Base-by-base conservation (phyloP, 2,329 filamentous ascomycete genomes). In the Fusarium caatingaense region DNA sequence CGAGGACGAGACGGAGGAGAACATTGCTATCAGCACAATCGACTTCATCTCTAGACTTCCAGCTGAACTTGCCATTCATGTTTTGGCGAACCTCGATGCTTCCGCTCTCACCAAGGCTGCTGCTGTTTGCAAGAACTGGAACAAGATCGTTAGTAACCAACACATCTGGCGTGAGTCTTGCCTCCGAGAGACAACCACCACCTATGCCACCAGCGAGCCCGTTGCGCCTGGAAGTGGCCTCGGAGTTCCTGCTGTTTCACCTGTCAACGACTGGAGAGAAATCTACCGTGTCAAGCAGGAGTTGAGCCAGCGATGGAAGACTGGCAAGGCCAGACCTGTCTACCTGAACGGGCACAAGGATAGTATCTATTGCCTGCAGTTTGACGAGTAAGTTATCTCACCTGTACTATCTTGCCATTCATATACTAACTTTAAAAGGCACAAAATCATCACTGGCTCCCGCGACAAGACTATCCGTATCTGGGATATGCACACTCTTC, bases 301-400 rank as follows among this genome's bases (percentile, higher is more conserved):
- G 67, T 86, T 99, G 66, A 91, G 93, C 72, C 84, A 86, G 70
- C 89, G 92, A 68, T 99, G 96, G 96, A 90, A 88, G 74, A 84
- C 90, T 53, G 92, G 92, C 59, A 90, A 91, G 71, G 93, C 94
- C 11, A 91, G 89, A 47, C 91, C 93, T 1, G 89, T 97, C 59
- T 98, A 98, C 79, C 86, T 99, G 23, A 93, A 96, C 74, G 96
- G 96, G 4, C 96, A 99, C 78, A 90, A 91, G 27, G 96, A 99
- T 79, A 98, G 94, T 71, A 97, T 99, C 60, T 99, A 99, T 82
- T 99, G 96, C 80, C 88, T 97, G 60, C 96, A 99, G 78, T 99
- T 98, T 78, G 96, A 99, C 79, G 95, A 98, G 91, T 94, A 87
- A 74, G 91, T 84, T 23, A 28, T 28, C 90, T 83, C 27, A 30